These are phyloP conservation scores for Xylaria sp. DNA, from an alignment of 2,329 filamentous ascomycete genomes.

Conservation along the genomic window DNA sequence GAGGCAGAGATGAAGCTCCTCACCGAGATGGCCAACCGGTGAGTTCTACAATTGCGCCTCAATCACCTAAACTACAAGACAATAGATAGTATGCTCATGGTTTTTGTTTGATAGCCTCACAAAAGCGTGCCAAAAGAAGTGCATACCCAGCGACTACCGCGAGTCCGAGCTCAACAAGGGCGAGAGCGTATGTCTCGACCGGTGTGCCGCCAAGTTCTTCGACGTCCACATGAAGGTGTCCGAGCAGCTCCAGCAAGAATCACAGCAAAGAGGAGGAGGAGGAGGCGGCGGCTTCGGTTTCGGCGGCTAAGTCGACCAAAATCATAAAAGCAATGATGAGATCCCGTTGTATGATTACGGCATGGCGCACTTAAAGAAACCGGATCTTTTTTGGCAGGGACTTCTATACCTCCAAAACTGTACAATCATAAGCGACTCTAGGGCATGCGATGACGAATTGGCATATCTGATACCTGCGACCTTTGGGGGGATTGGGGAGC, in stretches of 20 bases:
- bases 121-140: slow-evolving; percentile 92
- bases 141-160: slow-evolving; percentile 90
- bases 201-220: slow-evolving; percentile 98
- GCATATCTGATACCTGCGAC: slow-evolving; percentile 17
- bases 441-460: slow-evolving; percentile 29
- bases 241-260: slow-evolving; percentile 94
- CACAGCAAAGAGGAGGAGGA: slow-evolving; percentile 71
- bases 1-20: slow-evolving; percentile 98
- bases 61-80: background rate
- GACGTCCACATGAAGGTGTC: slow-evolving; percentile 98
- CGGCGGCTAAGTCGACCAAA: slow-evolving; percentile 46
- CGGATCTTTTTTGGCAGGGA: slow-evolving; percentile 9
- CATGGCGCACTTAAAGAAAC: slow-evolving; percentile 18
- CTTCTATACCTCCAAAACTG: slow-evolving; percentile 21
- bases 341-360: slow-evolving; percentile 2
- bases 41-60: slow-evolving; percentile 41
- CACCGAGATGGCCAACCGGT: slow-evolving; percentile 98
- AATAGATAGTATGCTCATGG: slow-evolving; percentile 31
- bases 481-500: slow-evolving; percentile 16
- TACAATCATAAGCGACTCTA: slow-evolving; percentile 34
- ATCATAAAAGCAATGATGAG: background rate
- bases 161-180: slow-evolving; percentile 98
- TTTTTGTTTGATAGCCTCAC: slow-evolving; percentile 68
- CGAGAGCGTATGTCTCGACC: slow-evolving; percentile 97
- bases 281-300: slow-evolving; percentile 61